Percentiles rank a stretch among this genome's conserved stretches.
These are phyloP conservation scores for Apiospora sp. DNA, from an alignment of 2,329 filamentous ascomycete species.

Conservation along the genomic window DNA sequence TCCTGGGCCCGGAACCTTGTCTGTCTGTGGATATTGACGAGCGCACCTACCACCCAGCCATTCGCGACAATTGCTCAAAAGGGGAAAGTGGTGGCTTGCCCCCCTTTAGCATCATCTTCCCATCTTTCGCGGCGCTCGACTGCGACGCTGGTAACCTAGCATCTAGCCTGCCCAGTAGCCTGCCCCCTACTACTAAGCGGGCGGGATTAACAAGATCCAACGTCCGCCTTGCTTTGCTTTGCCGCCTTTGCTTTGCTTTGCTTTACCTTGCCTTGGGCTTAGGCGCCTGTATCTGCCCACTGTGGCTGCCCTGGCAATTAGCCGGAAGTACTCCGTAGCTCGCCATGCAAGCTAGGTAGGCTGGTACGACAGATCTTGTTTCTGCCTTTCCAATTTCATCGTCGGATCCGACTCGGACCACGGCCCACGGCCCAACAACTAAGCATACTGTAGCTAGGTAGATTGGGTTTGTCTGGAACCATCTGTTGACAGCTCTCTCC, in stretches of 20 bases:
- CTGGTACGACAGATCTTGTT: slow-evolving; percentile 2
- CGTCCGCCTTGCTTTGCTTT: background rate
- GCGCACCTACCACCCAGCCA: slow-evolving; percentile 28
- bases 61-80: slow-evolving; percentile 43
- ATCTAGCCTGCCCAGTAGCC: background rate
- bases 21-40: background rate
- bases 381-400: background rate
- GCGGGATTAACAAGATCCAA: slow-evolving; percentile 9
- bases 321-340: background rate
- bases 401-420: slow-evolving; percentile 4
- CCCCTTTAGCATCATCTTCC: background rate
- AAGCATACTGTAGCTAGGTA: background rate
- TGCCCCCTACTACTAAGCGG: background rate
- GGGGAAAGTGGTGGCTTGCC: slow-evolving; percentile 34
- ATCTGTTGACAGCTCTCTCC: background rate
- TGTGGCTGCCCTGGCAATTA: slow-evolving; percentile 5
- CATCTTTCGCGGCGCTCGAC: too few relatives aligned
- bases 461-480: background rate
- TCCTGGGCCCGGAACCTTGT: background rate
- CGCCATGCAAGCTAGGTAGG: background rate
- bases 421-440: background rate
- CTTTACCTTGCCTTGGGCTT: background rate
- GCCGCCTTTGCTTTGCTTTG: background rate
- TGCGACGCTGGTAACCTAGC: too few relatives aligned
- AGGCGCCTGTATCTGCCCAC: background rate